Base-by-base conservation (phyloP, 108 stramenopile genomes). In the Poteriospumella lacustris region DNA sequence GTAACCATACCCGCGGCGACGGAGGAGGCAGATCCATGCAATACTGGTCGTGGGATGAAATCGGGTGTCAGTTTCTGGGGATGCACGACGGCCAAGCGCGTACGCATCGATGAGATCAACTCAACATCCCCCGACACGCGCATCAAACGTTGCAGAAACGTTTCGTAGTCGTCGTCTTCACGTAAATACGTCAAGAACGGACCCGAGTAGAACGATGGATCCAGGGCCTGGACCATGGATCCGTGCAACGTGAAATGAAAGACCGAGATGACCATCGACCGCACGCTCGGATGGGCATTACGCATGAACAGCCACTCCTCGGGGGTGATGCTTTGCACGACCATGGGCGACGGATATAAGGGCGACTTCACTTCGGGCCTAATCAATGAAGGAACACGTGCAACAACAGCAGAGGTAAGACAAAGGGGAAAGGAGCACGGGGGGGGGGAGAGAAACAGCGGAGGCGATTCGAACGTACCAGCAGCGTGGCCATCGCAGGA, bases 241-340 rank as follows among this genome's bases (percentile, higher is more conserved):
- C 60, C 60, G 15, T 42, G 36, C 3, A 73, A 24, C 5, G 43
- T 56, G 24, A 73, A 73, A 24, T 56, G 9, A 38, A 29, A 56
- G 3, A 73, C 70, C 31, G 64, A 38, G 40, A 68, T 19, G 15
- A 40, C 19, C 12, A 68, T 68, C 19, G 64, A 68, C 19, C 64
- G 64, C 12, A 68, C 24, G 19, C 19, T 56, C 19, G 52, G 52
- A 24, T 56, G 52, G 19, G 15, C 52, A 56, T 56, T 56, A 19
- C 64, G 64, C 64, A 68, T 68, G 36, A 68, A 68, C 36, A 36
- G 12, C 64, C 19, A 36, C 19, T 68, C 64, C 24, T 68, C 64
- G 19, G 36, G 19, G 40, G 28, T 68, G 19, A 68, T 40, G 24
- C 24, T 15, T 68, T 68, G 64, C 19, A 68, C 64, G 15, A 19